Evolutionary conservation across 164 flowering plant species (phyloP).

Genomic region (Magnolia officinalis): DNA sequence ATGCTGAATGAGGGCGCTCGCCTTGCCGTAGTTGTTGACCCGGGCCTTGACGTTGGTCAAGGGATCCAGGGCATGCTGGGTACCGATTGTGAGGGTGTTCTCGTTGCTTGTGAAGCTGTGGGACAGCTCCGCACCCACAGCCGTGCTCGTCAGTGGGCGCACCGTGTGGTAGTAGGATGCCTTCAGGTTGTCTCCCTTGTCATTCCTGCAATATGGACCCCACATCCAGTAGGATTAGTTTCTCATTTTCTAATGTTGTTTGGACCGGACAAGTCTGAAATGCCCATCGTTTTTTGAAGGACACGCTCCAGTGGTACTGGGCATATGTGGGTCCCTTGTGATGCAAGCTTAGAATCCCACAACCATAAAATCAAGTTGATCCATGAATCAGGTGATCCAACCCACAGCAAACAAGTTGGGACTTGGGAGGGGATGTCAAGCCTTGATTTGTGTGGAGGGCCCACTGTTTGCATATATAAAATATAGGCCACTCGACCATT

Average conservation of each 20-base stretch:
- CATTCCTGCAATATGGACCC: conserved; percentile 44
- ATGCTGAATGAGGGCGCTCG: conserved; percentile 77
- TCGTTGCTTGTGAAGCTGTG: conserved; percentile 64
- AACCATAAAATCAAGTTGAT: too few species aligned
- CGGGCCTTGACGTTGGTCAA: conserved; percentile 66
- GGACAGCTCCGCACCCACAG: conserved; percentile 77
- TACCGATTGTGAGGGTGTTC: conserved; percentile 71
- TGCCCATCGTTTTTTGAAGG: background rate
- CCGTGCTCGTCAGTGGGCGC: conserved; percentile 58
- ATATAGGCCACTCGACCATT: too few species aligned
- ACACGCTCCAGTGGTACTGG: too few species aligned
- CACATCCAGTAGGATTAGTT: background rate
- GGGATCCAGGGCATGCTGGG: conserved; percentile 72
- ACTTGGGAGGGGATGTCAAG: too few species aligned
- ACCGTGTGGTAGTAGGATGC: conserved; percentile 75
- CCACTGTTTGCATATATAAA: too few species aligned
- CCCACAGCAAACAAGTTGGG: too few species aligned
- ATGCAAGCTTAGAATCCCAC: too few species aligned
- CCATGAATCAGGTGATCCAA: too few species aligned
- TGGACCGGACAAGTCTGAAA: background rate
- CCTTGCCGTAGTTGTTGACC: conserved; percentile 68
- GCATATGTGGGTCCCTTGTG: too few species aligned
- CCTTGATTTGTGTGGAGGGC: too few species aligned
- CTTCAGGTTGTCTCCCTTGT: conserved; percentile 55
- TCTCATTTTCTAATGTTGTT: background rate